phyloP scores from a whole-genome alignment of 2,329 filamentous ascomycete genomes.

The Penicillium vulpinum region DNA sequence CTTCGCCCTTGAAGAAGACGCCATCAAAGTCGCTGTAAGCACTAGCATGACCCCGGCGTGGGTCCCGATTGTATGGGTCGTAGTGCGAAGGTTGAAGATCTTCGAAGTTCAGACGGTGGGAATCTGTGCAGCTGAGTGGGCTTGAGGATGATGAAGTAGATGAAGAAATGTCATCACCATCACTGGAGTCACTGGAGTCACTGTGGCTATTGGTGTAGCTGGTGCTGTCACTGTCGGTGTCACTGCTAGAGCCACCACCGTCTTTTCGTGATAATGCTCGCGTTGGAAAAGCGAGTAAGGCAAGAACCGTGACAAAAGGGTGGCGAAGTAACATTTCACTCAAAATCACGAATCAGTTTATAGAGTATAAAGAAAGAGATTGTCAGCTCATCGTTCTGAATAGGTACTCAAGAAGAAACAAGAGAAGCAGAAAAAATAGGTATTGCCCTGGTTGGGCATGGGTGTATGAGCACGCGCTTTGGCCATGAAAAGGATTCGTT shows the following conservation, averaged over 20 bases:
- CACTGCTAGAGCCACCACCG: not conserved
- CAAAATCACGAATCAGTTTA: not conserved
- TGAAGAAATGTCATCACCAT: not conserved
- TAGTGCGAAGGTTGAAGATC: constrained; percentile 6
- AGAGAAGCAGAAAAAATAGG: not conserved
- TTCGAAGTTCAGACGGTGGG: constrained; percentile 2
- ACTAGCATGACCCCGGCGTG: constrained; percentile 1
- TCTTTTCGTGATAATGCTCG: constrained; percentile 1
- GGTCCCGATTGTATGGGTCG: not conserved
- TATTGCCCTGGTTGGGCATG: no score
- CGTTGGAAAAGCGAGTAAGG: not conserved
- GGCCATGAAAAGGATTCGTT: not conserved
- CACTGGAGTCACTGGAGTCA: not conserved
- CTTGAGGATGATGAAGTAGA: not conserved
- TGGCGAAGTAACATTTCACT: not conserved
- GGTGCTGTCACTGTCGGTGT: not conserved
- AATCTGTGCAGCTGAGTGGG: not conserved
- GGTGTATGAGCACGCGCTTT: not conserved
- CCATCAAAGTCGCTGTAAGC: constrained; percentile 9
- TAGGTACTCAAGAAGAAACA: not conserved
- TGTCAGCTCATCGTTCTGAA: not conserved
- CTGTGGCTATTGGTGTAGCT: not conserved
- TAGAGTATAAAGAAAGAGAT: not conserved
- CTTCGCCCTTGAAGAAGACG: constrained; percentile 7
- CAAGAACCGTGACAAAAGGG: not conserved